A percentile compares a stretch with the other conserved stretches of the same genome.
Evolutionary conservation across 2,329 filamentous ascomycete species (phyloP).

Genomic region (Graphiopsis chlorocephala): DNA sequence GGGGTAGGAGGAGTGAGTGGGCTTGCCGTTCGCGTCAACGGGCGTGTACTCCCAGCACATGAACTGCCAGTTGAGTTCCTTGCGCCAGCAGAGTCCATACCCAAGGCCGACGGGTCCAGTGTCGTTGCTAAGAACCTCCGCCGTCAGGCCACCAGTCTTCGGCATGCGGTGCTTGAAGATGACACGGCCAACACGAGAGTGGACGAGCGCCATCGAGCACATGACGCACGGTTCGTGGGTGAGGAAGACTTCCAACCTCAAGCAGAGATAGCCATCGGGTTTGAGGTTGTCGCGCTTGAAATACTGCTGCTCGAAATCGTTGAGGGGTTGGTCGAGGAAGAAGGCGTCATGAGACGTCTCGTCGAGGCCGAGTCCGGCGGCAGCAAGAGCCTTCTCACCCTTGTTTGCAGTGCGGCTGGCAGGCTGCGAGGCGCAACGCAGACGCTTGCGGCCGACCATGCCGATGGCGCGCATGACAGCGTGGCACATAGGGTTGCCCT

Average conservation of each 20-base stretch:
- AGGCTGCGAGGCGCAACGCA: slow-evolving; percentile 33
- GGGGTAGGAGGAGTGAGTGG: slow-evolving; percentile 6
- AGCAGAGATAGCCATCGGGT: slow-evolving; percentile 85
- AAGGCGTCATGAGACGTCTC: slow-evolving; percentile 47
- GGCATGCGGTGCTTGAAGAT: slow-evolving; percentile 79
- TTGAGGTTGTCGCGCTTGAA: slow-evolving; percentile 64
- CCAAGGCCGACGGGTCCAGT: slow-evolving; percentile 40
- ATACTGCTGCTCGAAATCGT: slow-evolving; percentile 62
- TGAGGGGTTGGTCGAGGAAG: slow-evolving; percentile 67
- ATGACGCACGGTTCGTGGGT: slow-evolving; percentile 96
- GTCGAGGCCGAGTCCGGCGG: slow-evolving; percentile 34
- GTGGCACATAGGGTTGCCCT: slow-evolving; percentile 75
- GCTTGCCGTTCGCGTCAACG: slow-evolving; percentile 16
- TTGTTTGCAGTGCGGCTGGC: slow-evolving; percentile 32
- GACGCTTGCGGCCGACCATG: slow-evolving; percentile 67
- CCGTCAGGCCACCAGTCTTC: slow-evolving; percentile 76
- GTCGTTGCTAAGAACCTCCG: slow-evolving; percentile 54
- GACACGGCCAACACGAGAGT: slow-evolving; percentile 85
- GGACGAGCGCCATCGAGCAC: slow-evolving; percentile 94
- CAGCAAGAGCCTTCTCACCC: slow-evolving; percentile 31
- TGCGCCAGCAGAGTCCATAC: slow-evolving; percentile 64
- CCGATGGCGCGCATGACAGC: slow-evolving; percentile 75
- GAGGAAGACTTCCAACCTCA: slow-evolving; percentile 87
- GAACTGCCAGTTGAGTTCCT: slow-evolving; percentile 82
- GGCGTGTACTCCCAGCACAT: slow-evolving; percentile 67